A percentile compares a stretch with the other conserved stretches of the same genome.
These are phyloP conservation scores for Zygoascus tannicola DNA, from an alignment of 805 yeast species.

Conservation along the genomic window DNA sequence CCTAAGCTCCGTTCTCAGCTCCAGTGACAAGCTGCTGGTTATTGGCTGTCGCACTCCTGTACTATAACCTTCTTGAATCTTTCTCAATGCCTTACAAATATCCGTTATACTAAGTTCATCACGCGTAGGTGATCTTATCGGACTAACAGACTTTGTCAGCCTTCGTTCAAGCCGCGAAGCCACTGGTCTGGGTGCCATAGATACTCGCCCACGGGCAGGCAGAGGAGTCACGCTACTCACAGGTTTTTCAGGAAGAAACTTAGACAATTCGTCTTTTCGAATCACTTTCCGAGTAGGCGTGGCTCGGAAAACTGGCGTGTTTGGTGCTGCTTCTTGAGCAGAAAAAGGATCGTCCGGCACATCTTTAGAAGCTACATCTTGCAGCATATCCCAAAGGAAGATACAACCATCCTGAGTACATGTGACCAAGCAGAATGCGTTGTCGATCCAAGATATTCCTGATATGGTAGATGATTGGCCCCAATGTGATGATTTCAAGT, in stretches of 20 bases:
- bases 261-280: conserved; percentile 16
- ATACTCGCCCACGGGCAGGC: background rate
- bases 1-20: conserved; percentile 11
- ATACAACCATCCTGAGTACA: conserved; percentile 22
- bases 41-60: conserved; percentile 1
- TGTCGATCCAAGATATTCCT: conserved; percentile 27
- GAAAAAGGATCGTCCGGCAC: background rate
- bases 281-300: conserved; percentile 17
- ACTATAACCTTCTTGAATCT: conserved; percentile 9
- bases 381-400: conserved; percentile 16
- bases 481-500: conserved; percentile 44
- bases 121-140: background rate
- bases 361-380: background rate
- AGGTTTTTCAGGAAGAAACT: conserved; percentile 4
- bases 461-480: conserved; percentile 49
- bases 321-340: background rate
- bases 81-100: conserved; percentile 3
- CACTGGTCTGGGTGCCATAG: background rate
- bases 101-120: conserved; percentile 7
- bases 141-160: background rate
- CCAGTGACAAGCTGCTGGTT: background rate
- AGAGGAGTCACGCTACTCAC: conserved; percentile 3
- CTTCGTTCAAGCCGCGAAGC: background rate
- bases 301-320: conserved; percentile 1
- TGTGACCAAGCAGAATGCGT: conserved; percentile 10